These are phyloP conservation scores for Yarrowia osloensis DNA, from an alignment of 805 yeast genomes.

Conservation along the genomic window DNA sequence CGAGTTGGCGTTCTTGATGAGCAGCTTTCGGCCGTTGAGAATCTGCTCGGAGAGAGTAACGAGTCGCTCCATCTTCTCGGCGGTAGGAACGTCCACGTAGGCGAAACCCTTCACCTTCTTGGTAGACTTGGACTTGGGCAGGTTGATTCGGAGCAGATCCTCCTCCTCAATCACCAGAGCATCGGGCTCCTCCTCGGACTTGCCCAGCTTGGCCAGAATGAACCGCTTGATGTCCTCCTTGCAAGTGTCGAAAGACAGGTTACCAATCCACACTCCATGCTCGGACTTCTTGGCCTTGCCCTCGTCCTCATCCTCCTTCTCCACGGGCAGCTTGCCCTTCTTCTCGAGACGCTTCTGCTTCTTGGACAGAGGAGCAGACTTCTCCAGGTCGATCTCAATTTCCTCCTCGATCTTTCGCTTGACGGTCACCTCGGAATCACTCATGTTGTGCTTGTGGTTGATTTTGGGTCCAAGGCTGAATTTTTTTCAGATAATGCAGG, in stretches of 20 bases:
- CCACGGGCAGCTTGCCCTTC: conserved; percentile 51
- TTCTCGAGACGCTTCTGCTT: conserved; percentile 86
- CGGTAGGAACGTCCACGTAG: conserved; percentile 74
- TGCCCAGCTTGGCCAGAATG: conserved; percentile 57
- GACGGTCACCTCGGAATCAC: not conserved
- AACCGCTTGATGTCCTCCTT: conserved; percentile 71
- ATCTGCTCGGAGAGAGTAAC: conserved; percentile 68
- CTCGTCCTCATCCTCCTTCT: conserved; percentile 35
- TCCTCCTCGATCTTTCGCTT: conserved; percentile 39
- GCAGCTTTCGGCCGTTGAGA: conserved; percentile 79
- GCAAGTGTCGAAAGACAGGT: conserved; percentile 79
- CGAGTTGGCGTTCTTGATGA: conserved; percentile 78
- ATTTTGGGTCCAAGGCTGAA: not conserved
- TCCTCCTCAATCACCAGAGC: conserved; percentile 49
- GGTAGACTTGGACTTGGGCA: conserved; percentile 66
- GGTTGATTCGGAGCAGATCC: conserved; percentile 72
- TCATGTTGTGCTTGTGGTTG: conserved; percentile 8
- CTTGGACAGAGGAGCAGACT: conserved; percentile 81
- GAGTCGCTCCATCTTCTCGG: conserved; percentile 61
- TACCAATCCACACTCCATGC: conserved; percentile 93
- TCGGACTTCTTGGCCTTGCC: conserved; percentile 46
- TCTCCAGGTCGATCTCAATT: conserved; percentile 48
- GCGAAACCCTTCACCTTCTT: conserved; percentile 72
- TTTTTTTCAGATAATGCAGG: conserved; percentile 37
- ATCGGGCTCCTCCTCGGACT: conserved; percentile 36